phyloP scores from a whole-genome alignment of 2,329 filamentous ascomycete genomes.

The Coniochaeta prunicola region DNA sequence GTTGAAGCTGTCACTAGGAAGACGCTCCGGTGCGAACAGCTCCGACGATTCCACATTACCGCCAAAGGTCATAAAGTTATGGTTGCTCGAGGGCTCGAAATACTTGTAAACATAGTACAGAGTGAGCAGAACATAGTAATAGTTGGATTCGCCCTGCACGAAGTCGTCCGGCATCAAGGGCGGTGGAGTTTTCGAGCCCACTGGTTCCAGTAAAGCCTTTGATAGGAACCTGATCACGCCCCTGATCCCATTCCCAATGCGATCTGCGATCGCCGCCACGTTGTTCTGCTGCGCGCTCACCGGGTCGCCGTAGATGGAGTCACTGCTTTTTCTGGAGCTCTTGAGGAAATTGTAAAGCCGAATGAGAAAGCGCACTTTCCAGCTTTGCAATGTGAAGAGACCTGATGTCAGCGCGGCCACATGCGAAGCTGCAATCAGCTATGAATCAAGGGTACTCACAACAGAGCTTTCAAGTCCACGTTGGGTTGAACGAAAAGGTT shows the following conservation, averaged over 20 bases:
- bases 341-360: neutral
- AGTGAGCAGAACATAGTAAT: neutral
- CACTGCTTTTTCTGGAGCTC: neutral
- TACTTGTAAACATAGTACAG: neutral
- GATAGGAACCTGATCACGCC: neutral
- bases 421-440: no score
- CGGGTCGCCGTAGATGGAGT: neutral
- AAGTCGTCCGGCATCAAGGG: neutral
- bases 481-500: neutral
- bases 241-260: neutral
- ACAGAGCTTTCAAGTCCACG: neutral
- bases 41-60: neutral
- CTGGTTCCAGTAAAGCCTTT: neutral
- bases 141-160: neutral
- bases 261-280: no score
- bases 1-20: neutral
- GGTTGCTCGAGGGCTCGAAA: neutral
- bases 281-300: no score
- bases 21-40: neutral
- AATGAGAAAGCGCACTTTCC: neutral
- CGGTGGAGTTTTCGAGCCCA: neutral
- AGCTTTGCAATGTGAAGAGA: no score
- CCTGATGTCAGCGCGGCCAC: no score
- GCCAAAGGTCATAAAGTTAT: neutral
- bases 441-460: no score